Percentiles rank a stretch among this genome's conserved stretches.
Evolutionary conservation across 371 early-diverging fungal genomes (phyloP).

Genomic region (Coemansia sp.): DNA sequence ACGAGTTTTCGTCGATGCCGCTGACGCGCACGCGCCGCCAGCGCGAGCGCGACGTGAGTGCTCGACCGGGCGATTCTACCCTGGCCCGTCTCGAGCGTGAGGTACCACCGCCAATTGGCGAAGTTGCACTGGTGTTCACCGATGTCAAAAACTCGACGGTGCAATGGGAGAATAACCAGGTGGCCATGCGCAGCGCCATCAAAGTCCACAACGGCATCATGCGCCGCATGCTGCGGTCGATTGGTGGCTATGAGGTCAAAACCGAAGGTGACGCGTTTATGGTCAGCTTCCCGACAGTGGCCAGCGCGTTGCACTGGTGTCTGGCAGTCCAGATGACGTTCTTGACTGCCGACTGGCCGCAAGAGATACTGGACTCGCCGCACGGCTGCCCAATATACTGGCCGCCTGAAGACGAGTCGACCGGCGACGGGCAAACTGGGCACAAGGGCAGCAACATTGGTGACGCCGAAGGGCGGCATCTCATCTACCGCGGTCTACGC

Average conservation of each 20-base stretch:
- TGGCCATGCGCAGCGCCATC: conserved; percentile 87
- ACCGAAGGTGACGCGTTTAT: conserved; percentile 97
- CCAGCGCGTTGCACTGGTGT: conserved; percentile 88
- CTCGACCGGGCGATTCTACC: conserved; percentile 52
- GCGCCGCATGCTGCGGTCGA: conserved; percentile 76
- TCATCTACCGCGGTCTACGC: conserved; percentile 84
- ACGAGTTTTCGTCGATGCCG: conserved; percentile 37
- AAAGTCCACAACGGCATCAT: conserved; percentile 85
- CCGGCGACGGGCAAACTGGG: conserved; percentile 3
- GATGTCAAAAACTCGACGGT: conserved; percentile 94
- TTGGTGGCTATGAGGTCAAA: conserved; percentile 96
- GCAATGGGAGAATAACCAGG: conserved; percentile 88
- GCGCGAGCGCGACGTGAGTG: conserved; percentile 46
- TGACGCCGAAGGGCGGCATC: conserved; percentile 37
- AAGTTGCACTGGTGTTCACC: conserved; percentile 90
- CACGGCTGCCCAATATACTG: conserved; percentile 79
- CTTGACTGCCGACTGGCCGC: conserved; percentile 88
- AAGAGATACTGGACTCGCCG: conserved; percentile 76
- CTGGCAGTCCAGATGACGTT: conserved; percentile 84
- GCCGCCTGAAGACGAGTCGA: conserved; percentile 45
- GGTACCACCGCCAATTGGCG: conserved; percentile 83
- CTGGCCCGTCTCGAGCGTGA: conserved; percentile 71
- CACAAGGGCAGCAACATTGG: conserved; percentile 11
- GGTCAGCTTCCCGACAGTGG: conserved; percentile 87
- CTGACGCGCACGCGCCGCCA: conserved; percentile 42